Evolutionary conservation across 2,329 filamentous ascomycete species (phyloP).

Genomic region (Paecilomyces formosus): DNA sequence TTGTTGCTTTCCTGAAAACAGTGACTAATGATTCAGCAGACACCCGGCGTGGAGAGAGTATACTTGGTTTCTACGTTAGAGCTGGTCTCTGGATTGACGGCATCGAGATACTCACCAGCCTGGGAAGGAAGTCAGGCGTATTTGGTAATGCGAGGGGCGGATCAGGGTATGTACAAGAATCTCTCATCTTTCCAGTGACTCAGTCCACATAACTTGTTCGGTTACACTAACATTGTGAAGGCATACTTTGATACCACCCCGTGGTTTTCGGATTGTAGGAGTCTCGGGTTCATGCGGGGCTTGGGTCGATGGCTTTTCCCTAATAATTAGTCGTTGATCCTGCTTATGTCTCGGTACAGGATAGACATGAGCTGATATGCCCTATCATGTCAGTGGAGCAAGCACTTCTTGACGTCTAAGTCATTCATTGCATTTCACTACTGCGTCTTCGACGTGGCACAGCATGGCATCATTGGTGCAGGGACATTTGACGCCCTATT

Average conservation of each 20-base stretch:
- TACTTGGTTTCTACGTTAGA: conserved; percentile 78
- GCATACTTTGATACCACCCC: conserved; percentile 78
- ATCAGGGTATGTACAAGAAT: conserved; percentile 59
- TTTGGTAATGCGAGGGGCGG: conserved; percentile 78
- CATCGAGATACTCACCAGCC: conserved; percentile 79
- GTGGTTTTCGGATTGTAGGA: conserved; percentile 82
- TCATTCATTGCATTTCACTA: not conserved
- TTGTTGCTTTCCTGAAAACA: not conserved
- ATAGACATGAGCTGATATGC: not conserved
- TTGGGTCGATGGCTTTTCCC: conserved; percentile 80
- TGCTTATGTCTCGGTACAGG: not conserved
- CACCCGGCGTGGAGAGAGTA: conserved; percentile 72
- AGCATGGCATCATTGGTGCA: not conserved
- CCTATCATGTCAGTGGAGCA: not conserved
- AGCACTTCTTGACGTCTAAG: not conserved
- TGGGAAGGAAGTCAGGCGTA: conserved; percentile 75
- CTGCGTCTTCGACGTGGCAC: not conserved
- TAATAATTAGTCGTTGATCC: conserved; percentile 64
- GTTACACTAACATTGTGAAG: conserved; percentile 38
- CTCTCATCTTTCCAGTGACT: not conserved
- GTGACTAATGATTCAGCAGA: conserved; percentile 45
- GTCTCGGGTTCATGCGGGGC: conserved; percentile 71
- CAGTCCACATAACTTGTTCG: not conserved
- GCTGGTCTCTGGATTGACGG: conserved; percentile 78
- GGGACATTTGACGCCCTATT: not conserved